Conservation (phyloP, 1,284 basidiomycete species). For the Pholiota adiposa region DNA sequence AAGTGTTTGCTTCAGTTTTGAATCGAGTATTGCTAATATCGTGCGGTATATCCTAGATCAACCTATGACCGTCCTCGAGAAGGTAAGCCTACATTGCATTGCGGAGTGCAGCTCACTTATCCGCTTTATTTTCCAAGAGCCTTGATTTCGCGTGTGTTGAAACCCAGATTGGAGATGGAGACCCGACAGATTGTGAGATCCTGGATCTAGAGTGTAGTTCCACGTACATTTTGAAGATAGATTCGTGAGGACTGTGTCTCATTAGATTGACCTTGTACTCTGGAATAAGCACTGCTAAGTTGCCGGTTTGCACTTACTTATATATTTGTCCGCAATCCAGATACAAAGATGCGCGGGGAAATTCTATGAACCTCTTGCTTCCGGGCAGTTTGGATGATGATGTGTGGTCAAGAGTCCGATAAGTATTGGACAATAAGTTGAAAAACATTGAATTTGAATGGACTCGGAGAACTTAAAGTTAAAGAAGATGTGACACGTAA, state of each 20-base stretch:
- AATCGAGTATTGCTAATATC: background rate
- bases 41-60: constrained; percentile 58
- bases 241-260: background rate
- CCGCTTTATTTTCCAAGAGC: constrained; percentile 41
- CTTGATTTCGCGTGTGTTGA: constrained; percentile 86
- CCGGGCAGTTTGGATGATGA: too few relatives aligned
- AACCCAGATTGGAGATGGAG: constrained; percentile 81
- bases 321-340: background rate
- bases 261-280: background rate
- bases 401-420: too few relatives aligned
- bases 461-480: background rate
- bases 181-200: constrained; percentile 78
- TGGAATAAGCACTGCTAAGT: background rate
- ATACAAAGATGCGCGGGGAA: background rate
- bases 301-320: background rate
- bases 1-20: constrained; percentile 39
- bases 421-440: too few relatives aligned
- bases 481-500: background rate
- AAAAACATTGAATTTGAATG: background rate
- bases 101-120: constrained; percentile 20
- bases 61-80: constrained; percentile 81
- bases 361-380: too few relatives aligned
- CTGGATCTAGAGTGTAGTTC: constrained; percentile 52
- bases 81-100: constrained; percentile 46
- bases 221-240: constrained; percentile 43